Percentiles rank a stretch among this genome's conserved stretches.
Evolutionary conservation across 805 yeast genomes (phyloP).

Genomic region (Candida patagonica): DNA sequence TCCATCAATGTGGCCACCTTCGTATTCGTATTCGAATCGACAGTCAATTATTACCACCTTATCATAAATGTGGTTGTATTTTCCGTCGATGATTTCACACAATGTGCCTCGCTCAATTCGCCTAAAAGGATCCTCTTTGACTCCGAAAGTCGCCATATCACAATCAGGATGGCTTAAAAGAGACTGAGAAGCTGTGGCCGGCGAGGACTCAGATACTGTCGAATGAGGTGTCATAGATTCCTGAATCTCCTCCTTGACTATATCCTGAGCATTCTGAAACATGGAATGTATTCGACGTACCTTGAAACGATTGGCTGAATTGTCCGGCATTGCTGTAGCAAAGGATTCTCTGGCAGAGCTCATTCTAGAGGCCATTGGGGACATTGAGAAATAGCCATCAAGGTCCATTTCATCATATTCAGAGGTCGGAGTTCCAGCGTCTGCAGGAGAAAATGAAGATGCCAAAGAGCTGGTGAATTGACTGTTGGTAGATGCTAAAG

Average conservation of each 20-base stretch:
- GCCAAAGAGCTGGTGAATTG: constrained; percentile 4
- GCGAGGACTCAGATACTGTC: constrained; percentile 5
- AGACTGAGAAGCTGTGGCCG: constrained; percentile 16
- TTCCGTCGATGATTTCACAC: constrained; percentile 49
- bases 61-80: constrained; percentile 43
- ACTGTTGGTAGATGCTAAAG: neutral
- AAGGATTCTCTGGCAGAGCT: constrained; percentile 6
- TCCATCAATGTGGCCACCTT: constrained; percentile 85
- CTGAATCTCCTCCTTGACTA: constrained; percentile 31
- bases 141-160: constrained; percentile 34
- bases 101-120: constrained; percentile 54
- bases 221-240: constrained; percentile 13
- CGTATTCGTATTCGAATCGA: constrained; percentile 83
- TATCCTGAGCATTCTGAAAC: constrained; percentile 50
- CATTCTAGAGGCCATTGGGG: constrained; percentile 5
- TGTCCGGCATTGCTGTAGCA: constrained; percentile 6
- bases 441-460: constrained; percentile 10
- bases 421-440: constrained; percentile 3
- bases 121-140: constrained; percentile 55
- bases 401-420: constrained; percentile 1
- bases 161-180: constrained; percentile 18
- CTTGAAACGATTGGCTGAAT: constrained; percentile 23
- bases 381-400: constrained; percentile 5
- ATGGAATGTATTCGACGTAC: constrained; percentile 59
- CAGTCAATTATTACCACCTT: constrained; percentile 67